phyloP scores from a whole-genome alignment of 2,329 filamentous ascomycete genomes.

The Ceratocystis albifundus region DNA sequence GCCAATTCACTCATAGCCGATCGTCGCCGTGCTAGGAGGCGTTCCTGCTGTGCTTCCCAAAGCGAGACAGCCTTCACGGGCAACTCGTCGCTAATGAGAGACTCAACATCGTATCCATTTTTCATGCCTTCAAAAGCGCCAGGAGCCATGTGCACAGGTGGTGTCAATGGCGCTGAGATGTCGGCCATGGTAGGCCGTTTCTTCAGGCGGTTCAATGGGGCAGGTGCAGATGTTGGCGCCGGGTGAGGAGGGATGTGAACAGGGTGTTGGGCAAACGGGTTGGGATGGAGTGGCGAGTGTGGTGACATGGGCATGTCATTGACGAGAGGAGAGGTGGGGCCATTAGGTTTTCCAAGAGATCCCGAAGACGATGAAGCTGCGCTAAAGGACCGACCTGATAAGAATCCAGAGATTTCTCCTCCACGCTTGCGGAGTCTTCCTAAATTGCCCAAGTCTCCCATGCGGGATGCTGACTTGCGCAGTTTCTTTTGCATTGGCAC shows the following conservation, averaged over 20 bases:
- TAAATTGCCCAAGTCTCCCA: slow-evolving; percentile 33
- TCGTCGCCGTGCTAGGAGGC: not conserved
- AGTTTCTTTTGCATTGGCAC: slow-evolving; percentile 37
- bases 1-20: slow-evolving; percentile 13
- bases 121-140: slow-evolving; percentile 23
- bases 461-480: slow-evolving; percentile 39
- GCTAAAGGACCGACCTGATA: slow-evolving; percentile 23
- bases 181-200: slow-evolving; percentile 25
- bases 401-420: slow-evolving; percentile 22
- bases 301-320: slow-evolving; percentile 17
- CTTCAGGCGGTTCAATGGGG: slow-evolving; percentile 16
- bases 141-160: slow-evolving; percentile 19
- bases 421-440: slow-evolving; percentile 29
- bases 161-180: slow-evolving; percentile 18
- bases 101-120: slow-evolving; percentile 14
- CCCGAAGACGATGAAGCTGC: slow-evolving; percentile 28
- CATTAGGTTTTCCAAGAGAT: slow-evolving; percentile 23
- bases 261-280: slow-evolving; percentile 18
- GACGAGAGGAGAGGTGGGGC: slow-evolving; percentile 20
- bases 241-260: slow-evolving; percentile 15
- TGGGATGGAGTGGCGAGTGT: slow-evolving; percentile 20
- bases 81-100: slow-evolving; percentile 10
- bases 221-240: slow-evolving; percentile 3
- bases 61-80: slow-evolving; percentile 16
- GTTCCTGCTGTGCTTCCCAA: slow-evolving; percentile 18